phyloP scores from a whole-genome alignment of 495 filamentous ascomycete species.

The Ramalina peruviana region DNA sequence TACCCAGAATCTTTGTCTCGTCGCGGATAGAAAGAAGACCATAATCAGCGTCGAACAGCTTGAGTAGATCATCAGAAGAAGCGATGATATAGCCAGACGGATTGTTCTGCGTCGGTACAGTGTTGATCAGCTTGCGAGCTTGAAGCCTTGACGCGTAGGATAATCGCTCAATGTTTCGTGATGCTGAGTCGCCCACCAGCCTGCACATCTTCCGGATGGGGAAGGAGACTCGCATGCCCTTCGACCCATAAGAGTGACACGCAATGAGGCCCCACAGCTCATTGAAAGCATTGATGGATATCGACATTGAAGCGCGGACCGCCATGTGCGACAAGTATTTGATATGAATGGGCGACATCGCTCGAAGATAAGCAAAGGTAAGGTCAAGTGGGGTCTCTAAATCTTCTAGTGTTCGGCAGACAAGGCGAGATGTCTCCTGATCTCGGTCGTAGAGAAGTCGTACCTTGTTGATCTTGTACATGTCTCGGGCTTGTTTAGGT shows the following conservation, averaged over 20 bases:
- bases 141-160: conserved; percentile 78
- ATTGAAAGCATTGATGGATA: conserved; percentile 74
- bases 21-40: conserved; percentile 74
- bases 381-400: conserved; percentile 70
- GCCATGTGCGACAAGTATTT: conserved; percentile 88
- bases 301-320: conserved; percentile 85
- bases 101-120: conserved; percentile 63
- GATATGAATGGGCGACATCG: conserved; percentile 81
- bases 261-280: conserved; percentile 85
- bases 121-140: conserved; percentile 66
- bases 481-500: conserved; percentile 67
- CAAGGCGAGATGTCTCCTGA: conserved; percentile 57
- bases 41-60: conserved; percentile 79
- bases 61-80: conserved; percentile 74
- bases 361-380: conserved; percentile 71
- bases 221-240: conserved; percentile 81
- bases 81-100: conserved; percentile 89
- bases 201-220: conserved; percentile 89
- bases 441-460: conserved; percentile 67
- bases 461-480: conserved; percentile 72
- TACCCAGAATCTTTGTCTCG: conserved; percentile 78
- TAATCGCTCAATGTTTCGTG: conserved; percentile 76
- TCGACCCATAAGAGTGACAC: conserved; percentile 66
- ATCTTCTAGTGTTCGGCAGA: conserved; percentile 67
- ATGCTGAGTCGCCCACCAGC: conserved; percentile 76